Evolutionary conservation across 1,139 yeast species (phyloP).

Genomic region (Scheffersomyces titani): DNA sequence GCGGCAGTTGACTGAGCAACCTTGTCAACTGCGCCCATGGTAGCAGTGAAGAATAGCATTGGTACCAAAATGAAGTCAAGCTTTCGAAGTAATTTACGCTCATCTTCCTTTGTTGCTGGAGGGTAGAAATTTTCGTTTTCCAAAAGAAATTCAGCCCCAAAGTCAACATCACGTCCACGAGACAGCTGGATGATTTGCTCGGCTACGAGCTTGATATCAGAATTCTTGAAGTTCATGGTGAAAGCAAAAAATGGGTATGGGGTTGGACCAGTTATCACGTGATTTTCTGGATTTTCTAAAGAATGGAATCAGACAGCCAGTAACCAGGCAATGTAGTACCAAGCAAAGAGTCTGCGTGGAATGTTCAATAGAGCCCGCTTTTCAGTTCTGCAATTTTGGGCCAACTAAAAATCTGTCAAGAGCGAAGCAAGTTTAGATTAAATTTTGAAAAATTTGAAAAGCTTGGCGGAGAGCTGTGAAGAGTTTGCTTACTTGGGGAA

Average conservation of each 20-base stretch:
- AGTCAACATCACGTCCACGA: background rate
- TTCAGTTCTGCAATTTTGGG: background rate
- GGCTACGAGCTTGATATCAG: background rate
- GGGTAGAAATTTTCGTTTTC: background rate
- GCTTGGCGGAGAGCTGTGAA: background rate
- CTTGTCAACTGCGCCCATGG: slow-evolving; percentile 46
- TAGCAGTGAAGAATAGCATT: slow-evolving; percentile 32
- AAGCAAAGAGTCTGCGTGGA: background rate
- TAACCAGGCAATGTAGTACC: no score
- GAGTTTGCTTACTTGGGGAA: background rate
- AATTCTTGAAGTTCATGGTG: background rate
- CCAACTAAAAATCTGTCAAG: background rate
- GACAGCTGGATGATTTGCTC: background rate
- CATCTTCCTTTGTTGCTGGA: slow-evolving; percentile 20
- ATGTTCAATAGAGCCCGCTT: background rate
- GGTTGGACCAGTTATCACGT: background rate
- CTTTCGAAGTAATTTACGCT: slow-evolving; percentile 25
- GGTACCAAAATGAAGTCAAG: slow-evolving; percentile 38
- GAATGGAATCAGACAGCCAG: background rate
- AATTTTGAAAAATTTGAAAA: background rate
- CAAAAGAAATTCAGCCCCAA: background rate
- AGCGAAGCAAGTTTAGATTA: background rate
- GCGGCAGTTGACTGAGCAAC: slow-evolving; percentile 44
- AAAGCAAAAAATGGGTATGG: no score
- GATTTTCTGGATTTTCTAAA: background rate